phyloP scores from a whole-genome alignment of 2,329 filamentous ascomycete genomes.

The Whalleya microplaca region DNA sequence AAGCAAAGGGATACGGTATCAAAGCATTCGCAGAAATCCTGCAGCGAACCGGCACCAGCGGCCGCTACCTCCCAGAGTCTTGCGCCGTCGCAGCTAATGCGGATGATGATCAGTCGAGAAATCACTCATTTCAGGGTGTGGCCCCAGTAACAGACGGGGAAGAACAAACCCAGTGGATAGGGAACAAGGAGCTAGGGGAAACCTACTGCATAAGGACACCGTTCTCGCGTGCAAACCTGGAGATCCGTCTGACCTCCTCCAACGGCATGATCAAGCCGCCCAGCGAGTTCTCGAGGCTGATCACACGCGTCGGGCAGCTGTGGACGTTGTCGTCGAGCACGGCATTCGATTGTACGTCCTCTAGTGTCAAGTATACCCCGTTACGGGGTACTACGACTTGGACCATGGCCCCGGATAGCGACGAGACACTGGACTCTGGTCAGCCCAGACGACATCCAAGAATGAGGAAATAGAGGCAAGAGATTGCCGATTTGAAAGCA shows the following conservation, averaged over 20 bases:
- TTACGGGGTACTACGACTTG: constrained; percentile 47
- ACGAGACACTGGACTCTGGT: constrained; percentile 49
- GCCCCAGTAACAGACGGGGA: too few relatives aligned
- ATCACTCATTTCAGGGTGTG: too few relatives aligned
- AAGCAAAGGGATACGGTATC: constrained; percentile 55
- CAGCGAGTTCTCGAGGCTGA: constrained; percentile 48
- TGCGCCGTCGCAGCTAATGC: constrained; percentile 49
- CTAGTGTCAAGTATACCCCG: constrained; percentile 45
- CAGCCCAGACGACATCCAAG: constrained; percentile 4
- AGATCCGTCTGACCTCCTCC: constrained; percentile 38
- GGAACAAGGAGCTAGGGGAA: background rate
- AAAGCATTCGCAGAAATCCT: constrained; percentile 48
- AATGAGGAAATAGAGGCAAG: background rate
- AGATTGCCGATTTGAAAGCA: background rate
- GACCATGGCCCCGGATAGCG: constrained; percentile 66
- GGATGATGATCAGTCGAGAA: background rate
- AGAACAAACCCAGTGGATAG: too few relatives aligned
- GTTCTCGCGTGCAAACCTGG: constrained; percentile 38
- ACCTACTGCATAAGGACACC: constrained; percentile 46
- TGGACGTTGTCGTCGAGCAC: constrained; percentile 47
- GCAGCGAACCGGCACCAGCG: constrained; percentile 45
- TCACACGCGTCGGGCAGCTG: constrained; percentile 44
- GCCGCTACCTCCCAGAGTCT: constrained; percentile 56
- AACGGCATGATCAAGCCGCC: constrained; percentile 42
- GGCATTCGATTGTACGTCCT: constrained; percentile 42